Conservation (phyloP, 164 flowering plant genomes). For the Houttuynia cordata region DNA sequence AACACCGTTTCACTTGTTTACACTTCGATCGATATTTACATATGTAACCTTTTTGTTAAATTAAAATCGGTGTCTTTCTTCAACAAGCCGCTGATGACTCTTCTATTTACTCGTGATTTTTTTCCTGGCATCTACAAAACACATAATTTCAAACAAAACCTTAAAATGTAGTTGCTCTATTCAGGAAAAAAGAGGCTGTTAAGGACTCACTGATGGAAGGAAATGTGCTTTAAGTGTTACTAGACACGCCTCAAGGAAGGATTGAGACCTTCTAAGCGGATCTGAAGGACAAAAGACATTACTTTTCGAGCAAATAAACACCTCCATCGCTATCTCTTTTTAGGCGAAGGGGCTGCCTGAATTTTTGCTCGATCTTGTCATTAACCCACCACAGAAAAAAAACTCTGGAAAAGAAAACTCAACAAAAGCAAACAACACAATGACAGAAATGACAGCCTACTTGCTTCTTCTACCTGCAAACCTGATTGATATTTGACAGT, state of each 20-base stretch:
- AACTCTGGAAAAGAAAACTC: background rate
- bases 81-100: too few species aligned
- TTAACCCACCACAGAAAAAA: background rate
- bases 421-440: background rate
- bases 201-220: background rate
- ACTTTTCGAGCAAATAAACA: conserved; percentile 1
- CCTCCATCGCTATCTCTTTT: conserved; percentile 2
- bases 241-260: conserved; percentile 2
- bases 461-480: too few species aligned
- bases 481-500: too few species aligned
- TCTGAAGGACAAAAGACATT: conserved; percentile 2
- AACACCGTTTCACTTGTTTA: too few species aligned
- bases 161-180: too few species aligned
- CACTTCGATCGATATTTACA: too few species aligned
- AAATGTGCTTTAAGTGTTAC: conserved; percentile 2
- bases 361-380: background rate
- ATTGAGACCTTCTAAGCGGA: background rate
- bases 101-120: too few species aligned
- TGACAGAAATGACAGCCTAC: background rate
- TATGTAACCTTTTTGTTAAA: too few species aligned
- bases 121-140: too few species aligned
- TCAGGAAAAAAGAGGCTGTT: too few species aligned
- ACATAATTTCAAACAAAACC: too few species aligned
- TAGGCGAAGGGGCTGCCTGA: conserved; percentile 4
- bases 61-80: too few species aligned